Base-by-base conservation (phyloP, 768 basidiomycete species). In the Boletus edulis region DNA sequence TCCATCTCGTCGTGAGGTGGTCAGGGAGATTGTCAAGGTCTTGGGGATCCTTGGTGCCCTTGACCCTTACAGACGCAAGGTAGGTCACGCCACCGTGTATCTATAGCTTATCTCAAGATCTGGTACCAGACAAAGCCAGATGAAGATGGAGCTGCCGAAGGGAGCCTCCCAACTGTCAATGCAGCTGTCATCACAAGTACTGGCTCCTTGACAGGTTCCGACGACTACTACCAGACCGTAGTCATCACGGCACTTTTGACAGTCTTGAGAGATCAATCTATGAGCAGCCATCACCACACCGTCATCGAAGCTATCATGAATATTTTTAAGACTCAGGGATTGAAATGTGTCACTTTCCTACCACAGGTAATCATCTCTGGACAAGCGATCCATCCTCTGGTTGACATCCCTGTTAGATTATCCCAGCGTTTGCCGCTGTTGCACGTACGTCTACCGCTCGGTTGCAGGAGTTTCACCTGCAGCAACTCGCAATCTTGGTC, bases 241-340 rank as follows among this genome's bases (percentile, higher is more conserved):
- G 95, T 95, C 37, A 91, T 99, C 67, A 89, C 84, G 27, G 82
- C 94, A 0, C 80, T 99, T 11, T 80, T 98, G 34, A 81, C 84
- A 40, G 89, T 99, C 54, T 70, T 99, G 57, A 91, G 87, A 66
- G 97, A 99, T 68, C 86, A 91, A 51, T 86, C 94, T 1, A 78
- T 97, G 56, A 89, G 81, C 64, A 85, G 78, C 52, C 87, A 92
- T 62, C 94, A 98, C 63, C 89, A 97, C 64, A 89, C 86, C 22
- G 96, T 95, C 45, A 94, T 98, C 53, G 94, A 98, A 68, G 94
- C 94, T 2, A 89, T 99, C 62, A 98, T 98, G 93, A 89, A 93
- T 44, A 98, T 99, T 57, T 99, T 98, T 81, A 94, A 95, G 72
- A 97, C 94, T 0, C 95, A 98, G 67, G 94, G 96, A 14, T 75